These are phyloP conservation scores for Millerozyma acaciae DNA, from an alignment of 805 yeast genomes.

Conservation along the genomic window DNA sequence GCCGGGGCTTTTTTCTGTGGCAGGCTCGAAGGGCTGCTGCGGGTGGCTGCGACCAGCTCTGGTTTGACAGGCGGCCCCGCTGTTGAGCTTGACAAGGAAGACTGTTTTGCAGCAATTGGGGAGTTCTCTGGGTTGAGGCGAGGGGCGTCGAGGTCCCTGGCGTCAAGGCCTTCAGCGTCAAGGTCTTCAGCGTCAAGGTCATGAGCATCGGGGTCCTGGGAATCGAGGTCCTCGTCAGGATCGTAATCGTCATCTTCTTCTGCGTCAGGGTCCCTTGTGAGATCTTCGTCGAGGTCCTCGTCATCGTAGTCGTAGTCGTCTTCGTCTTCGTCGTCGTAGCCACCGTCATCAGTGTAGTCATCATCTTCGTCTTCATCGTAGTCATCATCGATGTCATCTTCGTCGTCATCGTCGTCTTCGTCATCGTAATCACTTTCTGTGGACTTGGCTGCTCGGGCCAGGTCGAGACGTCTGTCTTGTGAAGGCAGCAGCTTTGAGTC, in stretches of 20 bases:
- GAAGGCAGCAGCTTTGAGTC: not conserved
- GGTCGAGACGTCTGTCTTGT: not conserved
- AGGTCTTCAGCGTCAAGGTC: constrained; percentile 13
- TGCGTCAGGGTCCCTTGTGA: constrained; percentile 17
- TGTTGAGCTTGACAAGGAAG: too few species aligned
- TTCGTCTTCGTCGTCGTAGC: constrained; percentile 20
- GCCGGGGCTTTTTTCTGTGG: too few species aligned
- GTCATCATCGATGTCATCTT: constrained; percentile 10
- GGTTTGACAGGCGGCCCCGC: too few species aligned
- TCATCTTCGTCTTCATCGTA: constrained; percentile 23
- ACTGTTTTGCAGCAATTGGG: too few species aligned
- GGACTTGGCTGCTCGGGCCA: not conserved
- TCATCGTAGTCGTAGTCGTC: constrained; percentile 29
- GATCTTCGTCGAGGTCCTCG: constrained; percentile 22
- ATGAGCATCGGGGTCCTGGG: constrained; percentile 13
- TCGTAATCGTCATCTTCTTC: constrained; percentile 12
- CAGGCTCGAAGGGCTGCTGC: too few species aligned
- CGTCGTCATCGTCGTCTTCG: constrained; percentile 7
- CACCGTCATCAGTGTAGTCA: constrained; percentile 22
- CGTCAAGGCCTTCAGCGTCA: constrained; percentile 12
- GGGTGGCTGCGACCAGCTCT: too few species aligned
- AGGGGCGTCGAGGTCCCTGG: constrained; percentile 1
- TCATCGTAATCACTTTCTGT: constrained; percentile 14
- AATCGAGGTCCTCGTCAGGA: constrained; percentile 14
- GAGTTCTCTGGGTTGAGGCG: not conserved